A percentile compares a stretch with the other conserved stretches of the same genome.
Evolutionary conservation across 306 rosid genomes (phyloP).

Genomic region (Nissolia schottii): DNA sequence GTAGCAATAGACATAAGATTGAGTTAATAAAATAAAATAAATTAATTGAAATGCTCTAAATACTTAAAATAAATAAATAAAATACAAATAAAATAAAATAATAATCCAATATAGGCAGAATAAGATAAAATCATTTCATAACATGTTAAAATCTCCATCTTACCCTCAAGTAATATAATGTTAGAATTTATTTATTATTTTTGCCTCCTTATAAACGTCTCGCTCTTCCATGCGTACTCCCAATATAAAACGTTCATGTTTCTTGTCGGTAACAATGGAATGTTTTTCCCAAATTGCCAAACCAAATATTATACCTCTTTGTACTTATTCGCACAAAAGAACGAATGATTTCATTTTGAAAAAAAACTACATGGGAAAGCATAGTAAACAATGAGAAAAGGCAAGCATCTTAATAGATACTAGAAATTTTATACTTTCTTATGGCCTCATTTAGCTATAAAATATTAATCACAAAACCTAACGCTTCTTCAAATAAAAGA

Average conservation of each 20-base stretch:
- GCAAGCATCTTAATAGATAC: background rate
- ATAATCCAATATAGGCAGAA: no score
- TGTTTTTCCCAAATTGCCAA: constrained; percentile 29
- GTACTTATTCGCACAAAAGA: background rate
- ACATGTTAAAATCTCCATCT: no score
- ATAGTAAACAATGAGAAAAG: background rate
- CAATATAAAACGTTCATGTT: background rate
- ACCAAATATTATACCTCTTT: constrained; percentile 1
- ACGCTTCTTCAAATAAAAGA: background rate
- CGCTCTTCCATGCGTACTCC: background rate
- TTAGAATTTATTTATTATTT: no score
- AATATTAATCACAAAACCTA: background rate
- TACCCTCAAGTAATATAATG: no score
- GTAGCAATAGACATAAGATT: no score
- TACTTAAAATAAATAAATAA: no score
- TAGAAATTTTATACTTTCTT: background rate
- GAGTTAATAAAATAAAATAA: no score
- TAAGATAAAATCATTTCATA: no score
- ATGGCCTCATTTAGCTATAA: constrained; percentile 4
- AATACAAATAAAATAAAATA: no score
- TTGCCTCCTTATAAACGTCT: no score
- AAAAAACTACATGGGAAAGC: background rate
- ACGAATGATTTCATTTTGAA: background rate
- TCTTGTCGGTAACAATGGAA: constrained; percentile 16
- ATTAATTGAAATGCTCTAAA: no score